Base-by-base conservation (phyloP, 306 rosid species). In the Cicer judaicum region DNA sequence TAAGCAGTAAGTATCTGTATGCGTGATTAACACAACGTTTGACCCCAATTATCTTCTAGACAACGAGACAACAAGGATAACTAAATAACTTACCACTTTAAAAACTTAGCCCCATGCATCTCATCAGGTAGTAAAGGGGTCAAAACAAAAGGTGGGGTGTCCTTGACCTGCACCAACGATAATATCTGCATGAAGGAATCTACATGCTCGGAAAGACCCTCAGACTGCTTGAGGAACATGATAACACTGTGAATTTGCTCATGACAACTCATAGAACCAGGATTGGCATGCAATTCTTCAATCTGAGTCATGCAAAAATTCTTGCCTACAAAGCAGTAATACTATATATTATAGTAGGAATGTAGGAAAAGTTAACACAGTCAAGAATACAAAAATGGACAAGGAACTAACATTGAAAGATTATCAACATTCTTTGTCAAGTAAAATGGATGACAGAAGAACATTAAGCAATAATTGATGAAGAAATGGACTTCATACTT, bases 131-230 rank as follows among this genome's bases (percentile, higher is more conserved):
- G 91, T 80, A 90, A 56, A 5, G 99, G 98, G 75, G 84, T 86
- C 81, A 92, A 78, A 72, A 89, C 88, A 69, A 84, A 89, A 18
- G 87, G 66, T 12, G 82, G 82, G 1, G 86, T 84, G 73, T 89
- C 97, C 80, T 89, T 81, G 75, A 81, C 77, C 84, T 90, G 91
- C 83, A 95, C 84, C 49, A 95, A 75, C 57, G 98, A 88, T 68
- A 95, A 73, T 89, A 90, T 89, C 85, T 92, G 99, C 97, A 92
- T 90, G 78, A 95, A 95, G 80, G 97, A 92, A 92, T 95, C 98
- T 69, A 92, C 86, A 60, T 84, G 88, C 90, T 88, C 87, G 73
- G 99, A 87, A 53, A 90, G 91, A 79, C 91, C 91, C 73, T 92
- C 98, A 19, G 91, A 87, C 80, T 85, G 87, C 80, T 86, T 94